Percentiles rank a stretch among this genome's conserved stretches.
Conservation (phyloP, 345 rosid genomes). For the Nephelium lappaceum region DNA sequence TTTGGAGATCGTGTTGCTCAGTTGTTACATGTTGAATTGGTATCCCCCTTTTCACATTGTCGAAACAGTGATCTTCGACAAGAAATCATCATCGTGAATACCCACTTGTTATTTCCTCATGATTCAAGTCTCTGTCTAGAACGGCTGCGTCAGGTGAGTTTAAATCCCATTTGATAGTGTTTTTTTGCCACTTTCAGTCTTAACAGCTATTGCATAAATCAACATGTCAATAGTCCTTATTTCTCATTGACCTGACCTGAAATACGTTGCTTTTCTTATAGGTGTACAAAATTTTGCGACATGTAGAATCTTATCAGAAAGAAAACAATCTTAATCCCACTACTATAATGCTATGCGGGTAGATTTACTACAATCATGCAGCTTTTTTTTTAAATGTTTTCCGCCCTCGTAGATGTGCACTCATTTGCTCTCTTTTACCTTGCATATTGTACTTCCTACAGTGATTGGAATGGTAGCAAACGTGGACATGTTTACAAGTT, state of each 20-base stretch:
- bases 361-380: conserved; percentile 4
- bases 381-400: not conserved
- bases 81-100: conserved; percentile 79
- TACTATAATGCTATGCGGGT: conserved; percentile 93
- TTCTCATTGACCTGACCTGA: not conserved
- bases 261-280: conserved; percentile 21
- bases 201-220: not conserved
- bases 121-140: conserved; percentile 74
- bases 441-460: conserved; percentile 24
- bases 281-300: conserved; percentile 87
- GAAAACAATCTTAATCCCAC: conserved; percentile 69
- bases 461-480: conserved; percentile 99
- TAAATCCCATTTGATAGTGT: not conserved
- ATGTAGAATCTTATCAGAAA: conserved; percentile 77
- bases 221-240: not conserved
- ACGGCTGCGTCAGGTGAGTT: conserved; percentile 67
- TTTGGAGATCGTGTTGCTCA: conserved; percentile 83
- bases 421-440: conserved; percentile 12
- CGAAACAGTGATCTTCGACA: conserved; percentile 40
- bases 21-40: conserved; percentile 63
- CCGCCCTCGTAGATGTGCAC: not conserved
- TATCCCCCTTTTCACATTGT: conserved; percentile 43
- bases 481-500: conserved; percentile 94
- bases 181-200: not conserved
- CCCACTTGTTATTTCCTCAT: conserved; percentile 95